These are phyloP conservation scores for Cardiospermum halicacabum DNA, from an alignment of 345 rosid species.

Conservation along the genomic window DNA sequence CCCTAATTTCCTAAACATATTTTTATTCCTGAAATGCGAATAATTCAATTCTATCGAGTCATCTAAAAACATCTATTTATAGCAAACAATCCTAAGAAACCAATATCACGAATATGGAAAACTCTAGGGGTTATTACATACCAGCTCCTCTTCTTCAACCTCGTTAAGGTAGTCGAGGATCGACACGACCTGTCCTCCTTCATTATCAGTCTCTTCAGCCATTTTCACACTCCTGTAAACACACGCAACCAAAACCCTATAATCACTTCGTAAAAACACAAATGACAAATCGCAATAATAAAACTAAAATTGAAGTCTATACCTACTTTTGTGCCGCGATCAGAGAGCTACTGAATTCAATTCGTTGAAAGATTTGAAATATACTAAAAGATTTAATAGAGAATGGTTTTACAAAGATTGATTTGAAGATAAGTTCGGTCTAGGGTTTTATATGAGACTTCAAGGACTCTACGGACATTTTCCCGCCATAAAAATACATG, in stretches of 20 bases:
- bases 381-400: neutral
- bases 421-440: neutral
- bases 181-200: slow-evolving; percentile 51
- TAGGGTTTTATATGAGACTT: slow-evolving; percentile 23
- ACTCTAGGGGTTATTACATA: slow-evolving; percentile 23
- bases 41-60: neutral
- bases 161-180: slow-evolving; percentile 76
- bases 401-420: neutral
- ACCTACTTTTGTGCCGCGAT: neutral
- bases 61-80: neutral
- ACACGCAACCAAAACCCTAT: slow-evolving; percentile 28
- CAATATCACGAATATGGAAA: neutral
- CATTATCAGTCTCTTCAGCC: slow-evolving; percentile 58
- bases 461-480: slow-evolving; percentile 47
- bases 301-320: too few species aligned
- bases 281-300: neutral
- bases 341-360: neutral
- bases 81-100: neutral
- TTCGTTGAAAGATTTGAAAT: neutral
- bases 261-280: neutral
- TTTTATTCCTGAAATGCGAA: neutral
- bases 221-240: slow-evolving; percentile 19
- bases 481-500: slow-evolving; percentile 39
- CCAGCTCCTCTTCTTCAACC: slow-evolving; percentile 87
- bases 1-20: neutral